Percentiles rank a stretch among this genome's conserved stretches.
Conservation (phyloP, 2,329 filamentous ascomycete genomes). For the Endocalyx cinctus region DNA sequence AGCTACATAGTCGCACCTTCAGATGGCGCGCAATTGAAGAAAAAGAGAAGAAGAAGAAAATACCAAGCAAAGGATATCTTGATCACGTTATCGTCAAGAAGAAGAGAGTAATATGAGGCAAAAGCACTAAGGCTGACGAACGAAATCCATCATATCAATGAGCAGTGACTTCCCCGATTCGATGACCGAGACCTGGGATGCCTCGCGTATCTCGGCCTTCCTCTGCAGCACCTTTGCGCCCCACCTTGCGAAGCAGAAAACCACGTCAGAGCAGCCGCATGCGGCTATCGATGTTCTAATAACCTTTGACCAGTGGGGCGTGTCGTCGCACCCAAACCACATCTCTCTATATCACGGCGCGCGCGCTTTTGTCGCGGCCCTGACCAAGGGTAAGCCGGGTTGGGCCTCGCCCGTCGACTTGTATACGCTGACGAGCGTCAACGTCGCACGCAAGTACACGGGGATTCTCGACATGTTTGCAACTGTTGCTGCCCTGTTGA, state of each 20-base stretch:
- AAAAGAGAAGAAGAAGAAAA: too few relatives aligned
- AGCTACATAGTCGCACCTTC: too few relatives aligned
- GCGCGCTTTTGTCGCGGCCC: constrained; percentile 61
- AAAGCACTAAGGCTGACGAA: too few relatives aligned
- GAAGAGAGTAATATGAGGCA: too few relatives aligned
- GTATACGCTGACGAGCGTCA: constrained; percentile 76
- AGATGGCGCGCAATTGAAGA: too few relatives aligned
- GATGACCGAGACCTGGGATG: constrained; percentile 76
- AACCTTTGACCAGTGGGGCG: constrained; percentile 80
- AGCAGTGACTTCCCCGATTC: constrained; percentile 74
- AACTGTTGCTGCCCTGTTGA: constrained; percentile 57
- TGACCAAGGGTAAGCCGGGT: constrained; percentile 60
- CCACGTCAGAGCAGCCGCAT: constrained; percentile 32
- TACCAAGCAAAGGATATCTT: too few relatives aligned
- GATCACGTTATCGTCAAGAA: too few relatives aligned
- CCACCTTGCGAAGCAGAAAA: constrained; percentile 37
- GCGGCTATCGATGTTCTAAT: constrained; percentile 73
- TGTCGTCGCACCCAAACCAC: constrained; percentile 92
- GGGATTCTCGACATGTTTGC: constrained; percentile 70
- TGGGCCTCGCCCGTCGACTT: constrained; percentile 72
- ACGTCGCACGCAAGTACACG: constrained; percentile 74
- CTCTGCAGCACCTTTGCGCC: constrained; percentile 72
- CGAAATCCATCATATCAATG: not conserved
- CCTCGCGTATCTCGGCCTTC: constrained; percentile 63
- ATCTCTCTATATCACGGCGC: constrained; percentile 83